Evolutionary conservation across 176 grass and related monocot genomes (phyloP), one percentile per base, ranked within the genome.

Genomic region (Ensete ventricosum): DNA sequence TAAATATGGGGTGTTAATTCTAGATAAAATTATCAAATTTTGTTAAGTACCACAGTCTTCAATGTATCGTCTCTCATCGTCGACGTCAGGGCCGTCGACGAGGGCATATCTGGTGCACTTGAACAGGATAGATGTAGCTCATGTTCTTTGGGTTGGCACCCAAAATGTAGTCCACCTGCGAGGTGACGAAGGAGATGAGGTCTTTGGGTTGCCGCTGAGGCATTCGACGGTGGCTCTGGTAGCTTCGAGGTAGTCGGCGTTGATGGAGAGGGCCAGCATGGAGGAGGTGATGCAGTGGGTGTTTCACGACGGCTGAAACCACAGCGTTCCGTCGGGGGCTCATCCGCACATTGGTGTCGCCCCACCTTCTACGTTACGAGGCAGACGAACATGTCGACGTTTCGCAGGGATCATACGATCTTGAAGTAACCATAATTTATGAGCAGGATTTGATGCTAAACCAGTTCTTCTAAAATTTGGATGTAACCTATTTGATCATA

Each of bases 51-150:
- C 27, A 29, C 27, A 0, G 2, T 29, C 27, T 29, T 29, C 27
- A 29, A 29, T 27, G 26, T 23, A 23, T 23, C 22, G 0, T 23
- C 22, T 23, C 22, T 23, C 22, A 23, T n/a, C n/a, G n/a, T n/a
- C 27, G 27, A 1, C 2, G 1, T 29, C 2, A 2, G 27, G 1
- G 2, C 2, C 27, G 27, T 29, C 27, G 27, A 2, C 27, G 27
- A 2, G 2, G 27, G 76, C n/a, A n/a, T n/a, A n/a, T n/a, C n/a
- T 96, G 93, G 81, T 96, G 93, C 76, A 92, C 85, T 76, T 77
- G 50, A 13, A 0, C 16, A 1, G 93, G 87, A 60, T 76, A 92
- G 14, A 92, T 88, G 87, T 96, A 92, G 85, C 93, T 96, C 87
- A 83, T 84, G 77, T 50, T 14, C 69, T 76, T 80, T 0, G 87